Conservation (phyloP, 1,139 yeast genomes). For the Arxiozyma telluris region DNA sequence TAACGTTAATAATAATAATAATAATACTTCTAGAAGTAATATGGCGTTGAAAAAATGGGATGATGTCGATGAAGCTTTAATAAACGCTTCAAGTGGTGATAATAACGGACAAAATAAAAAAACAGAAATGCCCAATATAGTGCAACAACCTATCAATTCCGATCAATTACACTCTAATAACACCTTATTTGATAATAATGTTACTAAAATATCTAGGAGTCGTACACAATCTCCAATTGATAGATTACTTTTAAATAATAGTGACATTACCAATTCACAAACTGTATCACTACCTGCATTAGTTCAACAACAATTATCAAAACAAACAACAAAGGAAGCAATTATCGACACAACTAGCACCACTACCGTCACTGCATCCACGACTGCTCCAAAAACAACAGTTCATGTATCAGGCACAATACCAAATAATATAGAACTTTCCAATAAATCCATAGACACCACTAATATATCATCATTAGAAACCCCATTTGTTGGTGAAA, state of each 20-base stretch:
- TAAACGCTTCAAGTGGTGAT: slow-evolving; percentile 24
- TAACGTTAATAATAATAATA: slow-evolving; percentile 4
- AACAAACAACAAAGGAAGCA: background rate
- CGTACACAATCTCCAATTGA: background rate
- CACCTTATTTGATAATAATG: background rate
- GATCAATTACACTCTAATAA: background rate
- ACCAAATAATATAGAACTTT: slow-evolving; percentile 6
- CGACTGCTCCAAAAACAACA: background rate
- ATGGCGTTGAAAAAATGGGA: background rate
- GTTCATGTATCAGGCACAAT: background rate
- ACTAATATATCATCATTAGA: slow-evolving; percentile 26
- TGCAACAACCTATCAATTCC: background rate
- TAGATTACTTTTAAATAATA: background rate
- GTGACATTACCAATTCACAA: background rate
- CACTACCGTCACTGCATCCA: no score
- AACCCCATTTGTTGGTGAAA: slow-evolving; percentile 23
- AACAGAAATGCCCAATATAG: background rate
- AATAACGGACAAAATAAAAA: background rate
- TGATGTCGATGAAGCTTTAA: slow-evolving; percentile 31
- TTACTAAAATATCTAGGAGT: background rate
- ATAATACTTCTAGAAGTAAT: background rate
- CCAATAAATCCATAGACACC: slow-evolving; percentile 22
- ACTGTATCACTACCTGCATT: background rate
- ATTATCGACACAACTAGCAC: background rate
- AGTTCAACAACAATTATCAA: background rate